Base-by-base conservation (phyloP, 139 green algal species). In the Tetradesmus lagerheimii region DNA sequence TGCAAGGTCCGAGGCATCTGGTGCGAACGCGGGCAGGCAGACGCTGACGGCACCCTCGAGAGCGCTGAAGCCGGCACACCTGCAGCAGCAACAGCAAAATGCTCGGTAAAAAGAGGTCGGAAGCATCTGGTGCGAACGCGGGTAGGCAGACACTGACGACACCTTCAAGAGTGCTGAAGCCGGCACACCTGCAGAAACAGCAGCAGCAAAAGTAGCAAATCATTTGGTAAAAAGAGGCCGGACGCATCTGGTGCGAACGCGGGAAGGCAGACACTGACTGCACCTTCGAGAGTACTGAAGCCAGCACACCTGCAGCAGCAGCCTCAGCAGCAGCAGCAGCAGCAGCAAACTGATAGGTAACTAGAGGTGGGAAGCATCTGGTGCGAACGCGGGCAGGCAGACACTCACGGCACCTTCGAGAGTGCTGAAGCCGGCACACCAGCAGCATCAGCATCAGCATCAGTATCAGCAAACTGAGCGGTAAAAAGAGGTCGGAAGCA, bases 311-410 rank as follows among this genome's bases (percentile, higher is more conserved):
- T 79, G 67, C 4, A 16, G 23, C n/a, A 79, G n/a, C 67, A 79
- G n/a, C n/a, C n/a, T n/a, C n/a, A 76, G 66, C 66, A 76, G 66
- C 66, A 76, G 66, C 67, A 39, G 67, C 67, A 79, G 67, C n/a
- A 79, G n/a, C n/a, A 9, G 67, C 62, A 12, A 14, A 75, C n/a
- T n/a, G n/a, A n/a, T n/a, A n/a, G n/a, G n/a, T n/a, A n/a, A n/a
- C n/a, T n/a, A n/a, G n/a, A n/a, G n/a, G n/a, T n/a, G n/a, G n/a
- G 6, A 74, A n/a, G 23, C 20, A n/a, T 34, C 27, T 11, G 66
- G 29, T 37, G 25, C 15, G 35, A 31, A 37, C 20, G 3, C 66
- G 2, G 15, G 66, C 66, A 76, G 66, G 66, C 15, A 76, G 15
- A 76, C 29, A 23, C 29, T 12, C 8, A 76, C 11, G 16, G 29